These are phyloP conservation scores for Alternaria gaisen DNA, from an alignment of 2,329 filamentous ascomycete species.

Conservation along the genomic window DNA sequence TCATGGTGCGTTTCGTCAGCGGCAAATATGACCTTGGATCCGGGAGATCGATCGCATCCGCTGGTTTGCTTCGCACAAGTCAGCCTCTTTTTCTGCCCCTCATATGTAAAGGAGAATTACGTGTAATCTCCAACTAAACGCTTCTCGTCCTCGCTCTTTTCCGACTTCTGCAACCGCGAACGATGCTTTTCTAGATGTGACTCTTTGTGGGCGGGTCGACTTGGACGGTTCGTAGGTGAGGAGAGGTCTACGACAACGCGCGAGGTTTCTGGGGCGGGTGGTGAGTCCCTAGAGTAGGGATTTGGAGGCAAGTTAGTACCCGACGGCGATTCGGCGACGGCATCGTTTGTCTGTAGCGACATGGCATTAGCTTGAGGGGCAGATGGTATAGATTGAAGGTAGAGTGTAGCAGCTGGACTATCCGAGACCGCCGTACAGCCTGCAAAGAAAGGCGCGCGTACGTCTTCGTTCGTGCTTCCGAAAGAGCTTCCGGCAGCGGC, in stretches of 20 bases:
- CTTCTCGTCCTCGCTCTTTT: conserved; percentile 22
- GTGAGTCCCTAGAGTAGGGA: conserved; percentile 10
- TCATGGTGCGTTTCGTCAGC: conserved; percentile 5
- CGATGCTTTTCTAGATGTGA: background rate
- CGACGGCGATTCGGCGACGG: conserved; percentile 6
- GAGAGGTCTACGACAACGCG: conserved; percentile 19
- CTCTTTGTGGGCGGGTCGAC: background rate
- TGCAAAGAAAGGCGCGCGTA: conserved; percentile 17
- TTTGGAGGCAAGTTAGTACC: conserved; percentile 12
- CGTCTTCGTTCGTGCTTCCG: conserved; percentile 11
- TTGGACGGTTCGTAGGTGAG: conserved; percentile 14
- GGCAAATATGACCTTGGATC: conserved; percentile 21
- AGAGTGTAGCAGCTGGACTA: background rate
- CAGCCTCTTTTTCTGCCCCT: conserved; percentile 9
- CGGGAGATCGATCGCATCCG: conserved; percentile 29
- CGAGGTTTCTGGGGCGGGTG: conserved; percentile 7
- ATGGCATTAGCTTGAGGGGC: conserved; percentile 26
- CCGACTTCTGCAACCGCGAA: background rate
- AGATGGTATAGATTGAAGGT: background rate
- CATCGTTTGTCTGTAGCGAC: conserved; percentile 34
- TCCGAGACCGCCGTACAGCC: background rate
- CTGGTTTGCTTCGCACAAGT: conserved; percentile 22
- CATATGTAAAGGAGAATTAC: conserved; percentile 14
- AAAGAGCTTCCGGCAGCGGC: conserved; percentile 13
- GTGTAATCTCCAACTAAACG: conserved; percentile 27